These are phyloP conservation scores for Kwoniella newhampshirensis DNA, from an alignment of 768 basidiomycete species.

Conservation along the genomic window DNA sequence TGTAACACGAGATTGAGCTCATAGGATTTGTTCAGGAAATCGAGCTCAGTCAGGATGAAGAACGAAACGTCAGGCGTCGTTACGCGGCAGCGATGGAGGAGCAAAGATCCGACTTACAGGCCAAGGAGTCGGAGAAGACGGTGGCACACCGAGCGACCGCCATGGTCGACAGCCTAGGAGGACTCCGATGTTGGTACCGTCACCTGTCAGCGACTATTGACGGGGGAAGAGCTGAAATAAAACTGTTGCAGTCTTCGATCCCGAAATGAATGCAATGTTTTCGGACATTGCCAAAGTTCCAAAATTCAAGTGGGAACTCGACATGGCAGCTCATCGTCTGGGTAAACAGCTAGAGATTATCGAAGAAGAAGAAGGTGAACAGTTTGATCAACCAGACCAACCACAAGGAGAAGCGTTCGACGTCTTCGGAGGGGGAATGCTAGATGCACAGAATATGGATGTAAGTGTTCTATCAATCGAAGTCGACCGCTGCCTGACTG, in stretches of 20 bases:
- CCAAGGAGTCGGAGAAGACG: slow-evolving; percentile 19
- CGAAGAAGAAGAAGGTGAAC: background rate
- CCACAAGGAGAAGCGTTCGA: background rate
- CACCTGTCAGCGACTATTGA: background rate
- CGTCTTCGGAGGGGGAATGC: background rate
- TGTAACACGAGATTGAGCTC: slow-evolving; percentile 12
- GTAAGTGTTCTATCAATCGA: background rate
- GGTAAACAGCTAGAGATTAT: background rate
- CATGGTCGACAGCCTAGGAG: slow-evolving; percentile 28
- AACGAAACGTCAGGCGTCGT: slow-evolving; percentile 9
- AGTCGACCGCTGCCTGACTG: background rate
- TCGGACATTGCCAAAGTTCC: slow-evolving; percentile 17
- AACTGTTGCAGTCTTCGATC: slow-evolving; percentile 28
- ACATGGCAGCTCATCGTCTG: slow-evolving; percentile 22
- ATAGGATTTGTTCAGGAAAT: slow-evolving; percentile 10
- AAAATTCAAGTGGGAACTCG: slow-evolving; percentile 38
- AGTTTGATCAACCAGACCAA: background rate
- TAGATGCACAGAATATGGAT: background rate
- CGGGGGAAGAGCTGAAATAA: background rate
- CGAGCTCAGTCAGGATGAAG: slow-evolving; percentile 21
- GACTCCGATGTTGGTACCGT: slow-evolving; percentile 32
- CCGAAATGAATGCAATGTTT: slow-evolving; percentile 33
- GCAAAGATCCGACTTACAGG: slow-evolving; percentile 2
- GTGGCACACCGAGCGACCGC: slow-evolving; percentile 11
- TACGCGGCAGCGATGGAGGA: slow-evolving; percentile 24